Evolutionary conservation across 371 early-diverging fungal species (phyloP).

Genomic region (Phascolomyces articulosus): DNA sequence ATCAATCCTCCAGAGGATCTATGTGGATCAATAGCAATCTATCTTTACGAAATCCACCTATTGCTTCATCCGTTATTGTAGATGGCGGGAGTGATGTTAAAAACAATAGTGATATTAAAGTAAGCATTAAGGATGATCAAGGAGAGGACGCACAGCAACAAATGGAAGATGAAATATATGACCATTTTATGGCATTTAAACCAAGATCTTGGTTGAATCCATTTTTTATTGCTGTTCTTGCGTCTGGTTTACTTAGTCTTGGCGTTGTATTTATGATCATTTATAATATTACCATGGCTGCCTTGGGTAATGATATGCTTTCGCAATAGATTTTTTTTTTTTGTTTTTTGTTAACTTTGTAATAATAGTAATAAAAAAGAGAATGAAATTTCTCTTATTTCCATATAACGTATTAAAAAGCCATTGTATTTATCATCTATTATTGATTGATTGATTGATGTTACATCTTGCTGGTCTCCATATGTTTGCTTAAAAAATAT

Average conservation of each 20-base stretch:
- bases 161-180: neutral
- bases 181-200: constrained; percentile 26
- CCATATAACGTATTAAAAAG: too few relatives aligned
- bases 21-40: constrained; percentile 5
- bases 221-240: constrained; percentile 33
- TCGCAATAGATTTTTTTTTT: neutral
- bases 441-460: too few relatives aligned
- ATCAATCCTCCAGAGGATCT: neutral
- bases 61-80: neutral
- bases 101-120: neutral
- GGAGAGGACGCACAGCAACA: neutral
- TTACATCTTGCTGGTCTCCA: too few relatives aligned
- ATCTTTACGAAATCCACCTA: constrained; percentile 6
- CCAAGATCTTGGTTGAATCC: constrained; percentile 33
- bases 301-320: constrained; percentile 36
- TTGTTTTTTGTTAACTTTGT: neutral
- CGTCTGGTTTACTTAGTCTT: constrained; percentile 22
- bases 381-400: too few relatives aligned
- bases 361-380: too few relatives aligned
- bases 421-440: too few relatives aligned
- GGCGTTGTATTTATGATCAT: constrained; percentile 44
- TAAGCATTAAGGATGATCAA: neutral
- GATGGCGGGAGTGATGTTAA: neutral
- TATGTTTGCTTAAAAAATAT: too few relatives aligned
- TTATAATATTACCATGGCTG: constrained; percentile 35